phyloP scores from a whole-genome alignment of 768 basidiomycete species.

The Trichaptum fuscoviolaceum region DNA sequence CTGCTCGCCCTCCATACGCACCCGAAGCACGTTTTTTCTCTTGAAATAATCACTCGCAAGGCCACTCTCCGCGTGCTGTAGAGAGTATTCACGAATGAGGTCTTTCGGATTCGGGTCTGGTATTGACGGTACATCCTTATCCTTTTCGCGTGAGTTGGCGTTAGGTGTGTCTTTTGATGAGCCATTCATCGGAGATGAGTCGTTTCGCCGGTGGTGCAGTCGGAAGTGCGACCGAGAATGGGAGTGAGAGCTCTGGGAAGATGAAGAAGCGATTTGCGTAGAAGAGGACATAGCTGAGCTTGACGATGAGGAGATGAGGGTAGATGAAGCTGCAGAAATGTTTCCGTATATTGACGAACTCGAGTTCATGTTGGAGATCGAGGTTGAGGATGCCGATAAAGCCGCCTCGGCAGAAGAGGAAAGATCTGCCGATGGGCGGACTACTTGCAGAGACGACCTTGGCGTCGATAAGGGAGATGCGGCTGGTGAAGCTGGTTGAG shows the following conservation, averaged over 20 bases:
- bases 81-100: conserved; percentile 66
- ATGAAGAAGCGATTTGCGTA: background rate
- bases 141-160: background rate
- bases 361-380: background rate
- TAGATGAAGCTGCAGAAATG: background rate
- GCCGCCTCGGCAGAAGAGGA: background rate
- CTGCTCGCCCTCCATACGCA: conserved; percentile 92
- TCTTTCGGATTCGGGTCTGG: conserved; percentile 44
- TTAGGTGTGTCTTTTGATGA: background rate
- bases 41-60: conserved; percentile 93
- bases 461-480: background rate
- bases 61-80: conserved; percentile 91
- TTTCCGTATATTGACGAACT: background rate
- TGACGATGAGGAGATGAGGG: background rate
- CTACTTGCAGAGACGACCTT: background rate
- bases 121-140: conserved; percentile 12
- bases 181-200: background rate
- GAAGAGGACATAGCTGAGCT: background rate
- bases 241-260: background rate
- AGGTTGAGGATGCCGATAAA: background rate
- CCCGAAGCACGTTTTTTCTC: conserved; percentile 88
- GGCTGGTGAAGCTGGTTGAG: conserved; percentile 4
- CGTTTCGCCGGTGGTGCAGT: background rate
- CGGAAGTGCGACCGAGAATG: background rate
- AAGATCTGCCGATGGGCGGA: background rate